These are phyloP conservation scores for Ogataea ganodermae DNA, from an alignment of 805 yeast genomes.

Conservation along the genomic window DNA sequence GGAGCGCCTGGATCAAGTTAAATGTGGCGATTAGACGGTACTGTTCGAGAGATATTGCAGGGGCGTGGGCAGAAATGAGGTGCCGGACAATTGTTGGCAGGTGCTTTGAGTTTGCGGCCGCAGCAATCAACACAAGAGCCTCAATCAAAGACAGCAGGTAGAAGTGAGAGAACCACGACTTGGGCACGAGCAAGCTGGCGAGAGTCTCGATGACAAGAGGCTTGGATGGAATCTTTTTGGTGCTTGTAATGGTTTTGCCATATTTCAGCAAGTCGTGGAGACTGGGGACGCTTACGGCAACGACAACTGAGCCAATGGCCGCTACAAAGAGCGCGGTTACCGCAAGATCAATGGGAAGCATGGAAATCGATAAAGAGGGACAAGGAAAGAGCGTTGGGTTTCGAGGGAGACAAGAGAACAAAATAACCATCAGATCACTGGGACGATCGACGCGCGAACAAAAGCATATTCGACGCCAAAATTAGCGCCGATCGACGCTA, in stretches of 20 bases:
- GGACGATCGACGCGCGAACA: slow-evolving; percentile 2
- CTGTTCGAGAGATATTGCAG: slow-evolving; percentile 5
- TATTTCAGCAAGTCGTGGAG: slow-evolving; percentile 43
- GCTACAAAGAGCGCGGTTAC: slow-evolving; percentile 11
- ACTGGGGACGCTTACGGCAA: slow-evolving; percentile 35
- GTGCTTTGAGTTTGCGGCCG: not conserved
- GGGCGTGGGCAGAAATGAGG: slow-evolving; percentile 4
- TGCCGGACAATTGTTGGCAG: not conserved
- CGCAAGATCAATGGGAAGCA: not conserved
- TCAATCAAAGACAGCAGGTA: slow-evolving; percentile 43
- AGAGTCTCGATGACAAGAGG: not conserved
- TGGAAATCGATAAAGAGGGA: not conserved
- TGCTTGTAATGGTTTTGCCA: slow-evolving; percentile 42
- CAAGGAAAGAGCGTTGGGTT: too few relatives aligned
- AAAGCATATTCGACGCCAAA: too few relatives aligned
- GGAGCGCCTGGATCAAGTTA: slow-evolving; percentile 50
- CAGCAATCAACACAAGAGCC: not conserved
- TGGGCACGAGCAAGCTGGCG: slow-evolving; percentile 52
- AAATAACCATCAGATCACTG: not conserved
- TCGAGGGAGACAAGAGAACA: not conserved
- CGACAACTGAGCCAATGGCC: slow-evolving; percentile 28
- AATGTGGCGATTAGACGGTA: slow-evolving; percentile 14
- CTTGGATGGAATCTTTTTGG: not conserved
- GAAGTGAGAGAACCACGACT: slow-evolving; percentile 62
- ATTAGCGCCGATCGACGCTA: slow-evolving; percentile 9